phyloP scores from a whole-genome alignment of 495 filamentous ascomycete genomes.

The Lentithecium fluviatile region DNA sequence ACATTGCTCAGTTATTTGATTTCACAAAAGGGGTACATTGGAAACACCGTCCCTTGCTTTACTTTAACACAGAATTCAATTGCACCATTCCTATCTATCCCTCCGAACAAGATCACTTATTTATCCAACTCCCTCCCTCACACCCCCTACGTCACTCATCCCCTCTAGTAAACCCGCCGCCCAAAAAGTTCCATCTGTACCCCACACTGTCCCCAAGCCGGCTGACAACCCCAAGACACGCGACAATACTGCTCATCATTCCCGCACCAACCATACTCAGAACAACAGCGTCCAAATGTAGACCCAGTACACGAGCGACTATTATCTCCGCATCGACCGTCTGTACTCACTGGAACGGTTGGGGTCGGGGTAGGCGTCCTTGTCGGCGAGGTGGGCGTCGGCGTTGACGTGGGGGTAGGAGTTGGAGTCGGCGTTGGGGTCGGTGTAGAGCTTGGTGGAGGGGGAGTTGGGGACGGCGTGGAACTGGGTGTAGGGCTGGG shows the following conservation, averaged over 20 bases:
- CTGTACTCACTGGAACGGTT: slow-evolving; percentile 22
- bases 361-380: slow-evolving; percentile 10
- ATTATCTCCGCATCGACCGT: slow-evolving; percentile 23
- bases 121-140: too few species aligned
- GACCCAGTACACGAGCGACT: slow-evolving; percentile 13
- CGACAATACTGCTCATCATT: slow-evolving; percentile 21
- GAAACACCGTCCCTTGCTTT: too few species aligned
- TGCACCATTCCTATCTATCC: background rate
- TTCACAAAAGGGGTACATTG: too few species aligned
- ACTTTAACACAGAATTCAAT: too few species aligned
- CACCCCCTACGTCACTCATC: background rate
- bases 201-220: slow-evolving; percentile 16
- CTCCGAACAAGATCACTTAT: background rate
- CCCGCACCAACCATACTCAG: slow-evolving; percentile 21
- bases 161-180: background rate
- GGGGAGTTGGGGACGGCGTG: background rate
- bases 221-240: slow-evolving; percentile 14
- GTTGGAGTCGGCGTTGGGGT: slow-evolving; percentile 4
- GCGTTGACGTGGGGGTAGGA: slow-evolving; percentile 3
- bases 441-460: slow-evolving; percentile 7
- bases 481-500: background rate
- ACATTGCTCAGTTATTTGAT: too few species aligned
- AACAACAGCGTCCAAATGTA: slow-evolving; percentile 28
- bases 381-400: slow-evolving; percentile 3
- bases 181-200: background rate